Conservation (phyloP, 2,329 filamentous ascomycete species). For the Mycosphaerella sp. region DNA sequence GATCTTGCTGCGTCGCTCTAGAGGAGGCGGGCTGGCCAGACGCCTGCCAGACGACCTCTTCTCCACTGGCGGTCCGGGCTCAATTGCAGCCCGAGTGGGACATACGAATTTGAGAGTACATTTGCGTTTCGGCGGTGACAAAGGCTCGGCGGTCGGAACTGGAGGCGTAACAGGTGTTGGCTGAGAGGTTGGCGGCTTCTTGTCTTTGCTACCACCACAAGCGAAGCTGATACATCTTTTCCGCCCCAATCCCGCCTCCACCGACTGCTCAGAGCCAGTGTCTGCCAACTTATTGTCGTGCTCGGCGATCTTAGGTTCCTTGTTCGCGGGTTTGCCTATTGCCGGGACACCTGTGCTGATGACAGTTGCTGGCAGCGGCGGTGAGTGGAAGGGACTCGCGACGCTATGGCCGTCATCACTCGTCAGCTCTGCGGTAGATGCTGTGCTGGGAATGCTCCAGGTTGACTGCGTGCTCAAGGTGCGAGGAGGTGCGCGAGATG, state of each 20-base stretch:
- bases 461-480: conserved; percentile 56
- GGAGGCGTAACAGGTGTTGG: conserved; percentile 31
- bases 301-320: conserved; percentile 35
- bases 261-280: conserved; percentile 46
- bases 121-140: conserved; percentile 46
- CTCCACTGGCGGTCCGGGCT: conserved; percentile 28
- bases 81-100: conserved; percentile 46
- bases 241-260: conserved; percentile 61
- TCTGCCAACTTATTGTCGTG: conserved; percentile 33
- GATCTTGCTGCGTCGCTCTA: conserved; percentile 17
- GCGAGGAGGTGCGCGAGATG: conserved; percentile 31
- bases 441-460: conserved; percentile 71
- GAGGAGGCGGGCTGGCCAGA: conserved; percentile 40
- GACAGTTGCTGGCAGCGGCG: conserved; percentile 61
- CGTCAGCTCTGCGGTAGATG: conserved; percentile 86
- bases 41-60: conserved; percentile 31
- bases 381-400: conserved; percentile 81
- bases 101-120: conserved; percentile 71
- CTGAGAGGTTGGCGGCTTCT: conserved; percentile 38
- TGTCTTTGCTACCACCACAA: conserved; percentile 57
- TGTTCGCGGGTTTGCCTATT: conserved; percentile 37
- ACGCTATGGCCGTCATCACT: conserved; percentile 72
- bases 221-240: conserved; percentile 93
- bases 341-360: conserved; percentile 35
- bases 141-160: conserved; percentile 13